Evolutionary conservation across 2,329 filamentous ascomycete species (phyloP), one percentile per base, ranked within the genome.

Genomic region (Fusarium pseudoanthophilum): DNA sequence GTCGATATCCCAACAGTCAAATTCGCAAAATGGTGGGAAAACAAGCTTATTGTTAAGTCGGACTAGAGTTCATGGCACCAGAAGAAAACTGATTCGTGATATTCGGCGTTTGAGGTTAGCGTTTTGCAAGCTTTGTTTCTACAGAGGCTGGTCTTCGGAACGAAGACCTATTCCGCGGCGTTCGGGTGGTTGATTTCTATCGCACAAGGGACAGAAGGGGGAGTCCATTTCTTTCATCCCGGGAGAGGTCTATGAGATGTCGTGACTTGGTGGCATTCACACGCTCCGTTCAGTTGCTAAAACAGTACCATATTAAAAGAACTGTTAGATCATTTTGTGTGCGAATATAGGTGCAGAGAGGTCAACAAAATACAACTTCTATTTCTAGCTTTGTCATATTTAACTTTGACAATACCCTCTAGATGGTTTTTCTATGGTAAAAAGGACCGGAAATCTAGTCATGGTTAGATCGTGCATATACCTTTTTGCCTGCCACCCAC

Each of bases 401-500:
- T 37, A 37, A 37, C 11, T 24, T 45, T 15, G 32, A 32, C 48
- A 34, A 11, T 36, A 26, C n/a, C 40, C 57, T n/a, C 20, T 28
- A n/a, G 20, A 30, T 42, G 34, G 4, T 21, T n/a, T 57, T 21
- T 49, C 8, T 28, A 28, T 51, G 26, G 56, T 30, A 55, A 43
- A 43, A 28, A 37, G 51, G 39, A 15, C 24, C 9, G 36, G 30
- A 18, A 26, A 26, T 37, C 39, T 55, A 66, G 28, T 64, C 46
- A 15, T 60, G 30, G 26, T 36, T 43, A 48, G 58, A 53, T 52
- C 49, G 65, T 3, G 56, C 49, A 58, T 87, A 89, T 0, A 89
- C 87, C 59, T 72, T 82, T 76, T 75, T 84, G 0, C 91, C 92
- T 6, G 83, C 90, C 40, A 93, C 87, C 91, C 91, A 93, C 1